Percentiles rank a stretch among this genome's conserved stretches.
phyloP scores from a whole-genome alignment of 768 basidiomycete genomes.

The Auriculariales sp. region DNA sequence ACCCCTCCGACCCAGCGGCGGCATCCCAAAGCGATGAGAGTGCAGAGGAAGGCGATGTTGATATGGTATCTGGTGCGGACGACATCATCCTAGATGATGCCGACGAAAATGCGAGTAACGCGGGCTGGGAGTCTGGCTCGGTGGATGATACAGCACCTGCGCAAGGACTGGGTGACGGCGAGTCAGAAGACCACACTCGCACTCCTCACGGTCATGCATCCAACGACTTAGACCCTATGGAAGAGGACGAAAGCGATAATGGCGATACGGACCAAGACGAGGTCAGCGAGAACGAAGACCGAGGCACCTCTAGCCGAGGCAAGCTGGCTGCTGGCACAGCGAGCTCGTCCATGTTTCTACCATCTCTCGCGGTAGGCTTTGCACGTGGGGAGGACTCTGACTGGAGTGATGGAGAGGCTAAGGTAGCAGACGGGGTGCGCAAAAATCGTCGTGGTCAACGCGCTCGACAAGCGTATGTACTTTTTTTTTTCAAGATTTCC shows the following conservation, averaged over 20 bases:
- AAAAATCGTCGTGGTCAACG: conserved; percentile 86
- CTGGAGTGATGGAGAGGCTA: conserved; percentile 48
- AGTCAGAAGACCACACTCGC: background rate
- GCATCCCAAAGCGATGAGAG: background rate
- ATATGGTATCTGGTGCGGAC: conserved; percentile 12
- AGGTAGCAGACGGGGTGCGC: conserved; percentile 30
- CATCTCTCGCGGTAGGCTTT: conserved; percentile 79
- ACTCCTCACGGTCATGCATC: background rate
- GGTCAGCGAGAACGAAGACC: background rate
- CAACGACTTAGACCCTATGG: no score
- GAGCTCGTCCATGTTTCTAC: conserved; percentile 57
- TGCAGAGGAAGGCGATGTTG: conserved; percentile 9
- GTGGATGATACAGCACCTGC: conserved; percentile 15
- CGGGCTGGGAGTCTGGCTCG: conserved; percentile 21
- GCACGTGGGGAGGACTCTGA: conserved; percentile 68
- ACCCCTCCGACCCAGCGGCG: background rate
- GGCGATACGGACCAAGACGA: background rate
- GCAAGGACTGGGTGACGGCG: conserved; percentile 11
- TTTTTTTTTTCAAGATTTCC: background rate
- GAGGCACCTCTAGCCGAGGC: background rate
- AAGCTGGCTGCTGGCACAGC: conserved; percentile 7
- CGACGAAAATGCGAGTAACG: conserved; percentile 1
- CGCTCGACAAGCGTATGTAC: conserved; percentile 82
- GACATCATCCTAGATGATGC: conserved; percentile 12
- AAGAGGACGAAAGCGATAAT: background rate